Conservation (phyloP, 2,329 filamentous ascomycete genomes). For the Colletotrichum truncatum region DNA sequence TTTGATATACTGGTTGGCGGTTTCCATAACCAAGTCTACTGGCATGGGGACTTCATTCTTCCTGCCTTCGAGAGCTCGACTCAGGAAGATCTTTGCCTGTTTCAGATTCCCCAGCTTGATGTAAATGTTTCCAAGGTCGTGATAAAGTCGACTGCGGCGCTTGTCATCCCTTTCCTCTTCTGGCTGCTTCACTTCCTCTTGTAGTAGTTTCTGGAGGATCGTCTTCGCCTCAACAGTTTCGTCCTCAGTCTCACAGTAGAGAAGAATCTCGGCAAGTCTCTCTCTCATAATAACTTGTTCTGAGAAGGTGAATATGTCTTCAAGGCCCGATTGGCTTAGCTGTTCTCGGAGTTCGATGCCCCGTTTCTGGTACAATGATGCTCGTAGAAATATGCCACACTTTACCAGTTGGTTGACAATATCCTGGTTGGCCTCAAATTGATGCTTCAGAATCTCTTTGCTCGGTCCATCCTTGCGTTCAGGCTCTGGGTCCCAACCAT, state of each 20-base stretch:
- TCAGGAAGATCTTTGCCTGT: slow-evolving; percentile 33
- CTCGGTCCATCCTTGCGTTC: slow-evolving; percentile 31
- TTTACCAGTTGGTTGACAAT: slow-evolving; percentile 34
- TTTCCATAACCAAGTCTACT: slow-evolving; percentile 32
- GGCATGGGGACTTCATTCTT: slow-evolving; percentile 29
- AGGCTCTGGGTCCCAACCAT: slow-evolving; percentile 38
- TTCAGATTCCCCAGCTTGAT: slow-evolving; percentile 31
- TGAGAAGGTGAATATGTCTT: slow-evolving; percentile 24
- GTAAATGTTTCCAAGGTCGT: slow-evolving; percentile 39
- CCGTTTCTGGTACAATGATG: slow-evolving; percentile 35
- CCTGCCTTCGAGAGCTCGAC: slow-evolving; percentile 36
- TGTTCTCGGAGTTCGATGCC: slow-evolving; percentile 35
- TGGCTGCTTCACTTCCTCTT: slow-evolving; percentile 28
- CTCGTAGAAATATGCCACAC: slow-evolving; percentile 34
- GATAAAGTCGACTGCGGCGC: slow-evolving; percentile 33
- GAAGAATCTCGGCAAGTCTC: slow-evolving; percentile 37
- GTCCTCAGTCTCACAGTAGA: slow-evolving; percentile 32
- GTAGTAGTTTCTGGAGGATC: slow-evolving; percentile 33
- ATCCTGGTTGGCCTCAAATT: slow-evolving; percentile 36
- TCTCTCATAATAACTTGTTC: slow-evolving; percentile 37
- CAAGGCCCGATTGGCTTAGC: slow-evolving; percentile 22
- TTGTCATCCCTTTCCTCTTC: slow-evolving; percentile 30
- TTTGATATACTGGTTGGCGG: slow-evolving; percentile 36
- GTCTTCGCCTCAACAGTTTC: slow-evolving; percentile 33
- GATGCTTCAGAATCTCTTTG: slow-evolving; percentile 32